Percentiles rank a stretch among this genome's conserved stretches.
Evolutionary conservation across 176 grass and related monocot species (phyloP).

Genomic region (Juncus effusus): DNA sequence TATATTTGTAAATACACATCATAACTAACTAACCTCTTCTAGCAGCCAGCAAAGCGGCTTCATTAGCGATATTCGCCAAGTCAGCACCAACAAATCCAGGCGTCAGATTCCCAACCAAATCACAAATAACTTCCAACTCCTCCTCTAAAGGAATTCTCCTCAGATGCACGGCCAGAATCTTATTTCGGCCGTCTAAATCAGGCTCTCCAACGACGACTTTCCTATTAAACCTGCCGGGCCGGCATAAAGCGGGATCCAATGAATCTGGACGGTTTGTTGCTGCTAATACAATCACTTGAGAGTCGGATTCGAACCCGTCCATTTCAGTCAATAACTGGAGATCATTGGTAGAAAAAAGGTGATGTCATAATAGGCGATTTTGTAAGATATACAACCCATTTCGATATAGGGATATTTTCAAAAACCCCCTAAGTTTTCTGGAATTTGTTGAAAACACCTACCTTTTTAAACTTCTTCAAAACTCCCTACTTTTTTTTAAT

Average conservation of each 20-base stretch:
- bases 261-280: constrained; percentile 89
- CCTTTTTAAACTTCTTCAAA: too few species aligned
- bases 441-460: too few species aligned
- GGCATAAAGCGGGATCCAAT: constrained; percentile 74
- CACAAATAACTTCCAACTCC: constrained; percentile 56
- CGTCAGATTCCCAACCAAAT: constrained; percentile 76
- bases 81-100: constrained; percentile 82
- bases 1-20: not conserved
- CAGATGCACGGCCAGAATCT: constrained; percentile 80
- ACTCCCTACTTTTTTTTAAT: too few species aligned
- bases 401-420: too few species aligned
- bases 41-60: constrained; percentile 78
- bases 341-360: constrained; percentile 31
- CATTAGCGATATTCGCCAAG: constrained; percentile 88
- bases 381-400: not conserved
- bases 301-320: constrained; percentile 91
- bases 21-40: constrained; percentile 55
- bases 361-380: constrained; percentile 16
- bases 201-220: constrained; percentile 90
- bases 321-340: constrained; percentile 87
- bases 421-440: too few species aligned
- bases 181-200: constrained; percentile 73
- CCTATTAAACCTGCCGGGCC: constrained; percentile 88
- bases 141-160: constrained; percentile 75
- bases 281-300: constrained; percentile 91